These are phyloP conservation scores for Dictyostelium citrinum DNA, from an alignment of 78 protist species.

Conservation along the genomic window DNA sequence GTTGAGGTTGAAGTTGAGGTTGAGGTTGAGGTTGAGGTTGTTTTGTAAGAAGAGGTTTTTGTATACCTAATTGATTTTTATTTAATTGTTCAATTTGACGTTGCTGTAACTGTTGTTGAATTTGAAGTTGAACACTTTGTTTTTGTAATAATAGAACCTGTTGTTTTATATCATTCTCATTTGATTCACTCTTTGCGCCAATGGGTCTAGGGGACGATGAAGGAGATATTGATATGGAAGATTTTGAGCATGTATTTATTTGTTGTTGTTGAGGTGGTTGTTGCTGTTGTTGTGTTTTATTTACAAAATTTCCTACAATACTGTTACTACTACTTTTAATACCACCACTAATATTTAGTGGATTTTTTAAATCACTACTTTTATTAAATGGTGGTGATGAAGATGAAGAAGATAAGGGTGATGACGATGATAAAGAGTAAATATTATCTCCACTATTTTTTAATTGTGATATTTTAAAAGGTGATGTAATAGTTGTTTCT, in stretches of 20 bases:
- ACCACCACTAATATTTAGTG: too few relatives aligned
- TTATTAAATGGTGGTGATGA: not conserved
- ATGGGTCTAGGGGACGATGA: not conserved
- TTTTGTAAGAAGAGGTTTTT: not conserved
- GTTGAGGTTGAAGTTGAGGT: too few relatives aligned
- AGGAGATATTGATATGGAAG: not conserved
- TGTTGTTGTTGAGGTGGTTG: not conserved
- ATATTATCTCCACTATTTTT: not conserved
- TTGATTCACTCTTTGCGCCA: not conserved
- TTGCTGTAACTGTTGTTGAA: slow-evolving; percentile 30
- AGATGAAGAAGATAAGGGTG: not conserved
- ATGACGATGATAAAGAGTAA: not conserved
- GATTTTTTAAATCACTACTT: not conserved
- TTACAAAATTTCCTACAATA: not conserved
- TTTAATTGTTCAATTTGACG: not conserved
- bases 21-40: not conserved
- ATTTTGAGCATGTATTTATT: not conserved
- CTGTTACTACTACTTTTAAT: not conserved
- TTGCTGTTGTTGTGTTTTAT: not conserved
- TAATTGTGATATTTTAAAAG: not conserved
- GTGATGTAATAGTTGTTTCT: not conserved
- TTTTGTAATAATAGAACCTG: not conserved
- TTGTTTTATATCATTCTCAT: not conserved
- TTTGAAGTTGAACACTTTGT: not conserved
- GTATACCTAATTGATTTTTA: not conserved